Base-by-base conservation (phyloP, 768 basidiomycete genomes). In the Amanita pseudoporphyria region DNA sequence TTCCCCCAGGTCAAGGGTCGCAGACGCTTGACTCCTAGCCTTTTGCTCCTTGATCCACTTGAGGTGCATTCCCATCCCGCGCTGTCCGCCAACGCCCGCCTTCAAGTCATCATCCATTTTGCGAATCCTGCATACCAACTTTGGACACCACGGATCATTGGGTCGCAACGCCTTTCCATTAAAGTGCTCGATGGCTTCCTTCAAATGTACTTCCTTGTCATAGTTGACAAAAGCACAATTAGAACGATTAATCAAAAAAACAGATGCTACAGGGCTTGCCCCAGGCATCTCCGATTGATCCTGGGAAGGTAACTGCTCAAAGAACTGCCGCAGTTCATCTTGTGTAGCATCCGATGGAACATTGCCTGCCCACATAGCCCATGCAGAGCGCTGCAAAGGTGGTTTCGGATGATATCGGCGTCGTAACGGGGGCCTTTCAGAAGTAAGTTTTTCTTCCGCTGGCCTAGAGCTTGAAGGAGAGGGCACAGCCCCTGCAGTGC, bases 361-460 rank as follows among this genome's bases (percentile, higher is more conserved):
- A 60, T 97, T 97, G 9, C 94, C 94, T 10, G 82, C 83, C 94
- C 94, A 96, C 88, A 93, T 90, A 1, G 92, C 92, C 88, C 87
- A 94, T 52, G 90, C 88, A 6, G 88, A 89, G 12, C 89, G 78
- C 47, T 86, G 73, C 9, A 79, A 67, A 10, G 85, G 84, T 1
- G 82, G 77, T 50, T 79, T 83, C 2, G 84, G 84, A 54, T 87
- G 85, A 56, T 82, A 85, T 18, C 73, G 58, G 7, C 76, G 73
- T 36, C 82, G 79, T 21, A 67, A 59, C 4, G 65, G 30, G 0
- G 66, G 63, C 26, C 56, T 67, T 13, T 69, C 67, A 3, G 46
- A 18, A 21, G 19, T 22, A 19, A 47, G n/a, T 1, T 16, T 38
- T 24, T 26, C 36, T 14, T 47, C 46, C 3, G 9, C 22, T 26